Base-by-base conservation (phyloP, 1,284 basidiomycete genomes). In the Sporisorium reilianum region DNA sequence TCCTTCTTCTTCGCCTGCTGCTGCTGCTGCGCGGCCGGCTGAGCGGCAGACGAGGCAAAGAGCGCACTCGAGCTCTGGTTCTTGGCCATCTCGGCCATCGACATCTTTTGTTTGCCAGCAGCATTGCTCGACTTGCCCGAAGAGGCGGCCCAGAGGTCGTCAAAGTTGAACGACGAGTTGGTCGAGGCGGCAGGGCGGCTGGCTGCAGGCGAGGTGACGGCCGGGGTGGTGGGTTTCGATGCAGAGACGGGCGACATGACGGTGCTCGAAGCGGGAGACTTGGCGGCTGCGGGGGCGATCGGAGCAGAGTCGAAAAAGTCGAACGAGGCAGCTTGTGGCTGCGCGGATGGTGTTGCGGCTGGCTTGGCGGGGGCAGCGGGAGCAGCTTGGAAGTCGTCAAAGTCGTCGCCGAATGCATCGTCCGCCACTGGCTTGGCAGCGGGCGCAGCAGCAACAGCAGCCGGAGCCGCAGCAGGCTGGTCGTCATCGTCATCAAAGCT, bases 101-200 rank as follows among this genome's bases (percentile, higher is more conserved):
- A 79, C 80, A 80, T 78, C 60, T 84, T 84, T 8, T 72, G 75
- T 48, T 75, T 79, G 32, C 64, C 73, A 0, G 54, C 67, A 1
- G 44, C 58, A 6, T 57, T 36, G 36, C 58, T 55, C 5, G 78
- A 52, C 49, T 72, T 77, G 34, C 91, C 91, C 22, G 96, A 88
- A 1, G 92, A 93, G 87, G 94, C 88, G 20, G 89, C 89, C 93
- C 93, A 97, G 65, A 97, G 86, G 83, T 97, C 95, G 77, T 96
- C 95, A 81, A 97, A 97, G 56, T 83, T 84, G 34, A 80, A 79
- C 5, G 66, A 66, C 2, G 61, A 45, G 54, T 64, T 77, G 42
- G 64, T 71, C 12, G 66, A 46, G 10, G 69, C 58, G 22, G 65
- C 65, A 9, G 71, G 62, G 14, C 65, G 65, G 1, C 55, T 9